Percentiles rank a stretch among this genome's conserved stretches.
These are phyloP conservation scores for Clarireedia monteithiana DNA, from an alignment of 2,329 filamentous ascomycete species.

Conservation along the genomic window DNA sequence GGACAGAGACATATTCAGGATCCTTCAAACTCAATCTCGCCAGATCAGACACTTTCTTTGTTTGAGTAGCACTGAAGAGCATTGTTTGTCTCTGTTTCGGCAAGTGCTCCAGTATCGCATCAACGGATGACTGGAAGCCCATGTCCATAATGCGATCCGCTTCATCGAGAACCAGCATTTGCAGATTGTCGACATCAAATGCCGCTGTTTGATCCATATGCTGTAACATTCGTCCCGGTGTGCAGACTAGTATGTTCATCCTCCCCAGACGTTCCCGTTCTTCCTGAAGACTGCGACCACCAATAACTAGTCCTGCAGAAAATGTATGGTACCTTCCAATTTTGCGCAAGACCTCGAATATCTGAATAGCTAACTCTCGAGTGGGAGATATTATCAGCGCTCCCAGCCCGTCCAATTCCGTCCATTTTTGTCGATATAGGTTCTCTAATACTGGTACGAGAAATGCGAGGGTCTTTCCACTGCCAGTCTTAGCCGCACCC, in stretches of 20 bases:
- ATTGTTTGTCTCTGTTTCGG: conserved; percentile 82
- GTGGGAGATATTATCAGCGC: conserved; percentile 92
- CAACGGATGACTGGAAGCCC: conserved; percentile 86
- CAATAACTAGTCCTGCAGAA: conserved; percentile 88
- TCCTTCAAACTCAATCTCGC: conserved; percentile 81
- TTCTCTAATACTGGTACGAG: conserved; percentile 88
- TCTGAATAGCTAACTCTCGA: conserved; percentile 90
- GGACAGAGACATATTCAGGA: conserved; percentile 91
- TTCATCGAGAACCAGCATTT: conserved; percentile 90
- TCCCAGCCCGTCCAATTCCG: conserved; percentile 82
- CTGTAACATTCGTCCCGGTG: conserved; percentile 89
- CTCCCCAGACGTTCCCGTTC: conserved; percentile 74
- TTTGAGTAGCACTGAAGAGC: conserved; percentile 94
- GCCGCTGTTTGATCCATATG: conserved; percentile 90
- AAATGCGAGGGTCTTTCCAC: conserved; percentile 92
- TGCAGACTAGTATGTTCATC: conserved; percentile 97
- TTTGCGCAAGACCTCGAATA: conserved; percentile 88
- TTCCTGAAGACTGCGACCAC: conserved; percentile 83
- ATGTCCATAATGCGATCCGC: conserved; percentile 96
- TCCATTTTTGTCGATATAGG: conserved; percentile 81
- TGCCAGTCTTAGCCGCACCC: conserved; percentile 90
- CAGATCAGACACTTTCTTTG: conserved; percentile 85
- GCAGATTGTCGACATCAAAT: conserved; percentile 82
- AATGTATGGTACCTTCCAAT: conserved; percentile 84
- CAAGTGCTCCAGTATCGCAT: conserved; percentile 87